These are phyloP conservation scores for Termitomyces sp. DNA, from an alignment of 1,284 basidiomycete genomes.

Conservation along the genomic window DNA sequence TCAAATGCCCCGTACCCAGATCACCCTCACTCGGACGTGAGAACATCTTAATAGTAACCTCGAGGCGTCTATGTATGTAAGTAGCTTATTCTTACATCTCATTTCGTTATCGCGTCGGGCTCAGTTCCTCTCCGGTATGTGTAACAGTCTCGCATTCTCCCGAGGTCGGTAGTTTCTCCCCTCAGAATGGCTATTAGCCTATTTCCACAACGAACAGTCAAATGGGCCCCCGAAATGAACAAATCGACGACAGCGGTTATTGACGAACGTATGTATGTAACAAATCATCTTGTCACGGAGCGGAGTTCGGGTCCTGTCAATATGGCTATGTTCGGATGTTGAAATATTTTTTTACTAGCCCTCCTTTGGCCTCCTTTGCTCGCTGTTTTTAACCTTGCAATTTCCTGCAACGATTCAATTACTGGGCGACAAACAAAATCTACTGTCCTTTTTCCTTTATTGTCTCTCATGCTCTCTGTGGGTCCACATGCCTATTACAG, in stretches of 20 bases:
- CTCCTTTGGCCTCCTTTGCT: not conserved
- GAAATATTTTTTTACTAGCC: too few relatives aligned
- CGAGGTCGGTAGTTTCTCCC: conserved; percentile 6
- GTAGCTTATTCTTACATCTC: not conserved
- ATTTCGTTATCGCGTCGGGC: conserved; percentile 1
- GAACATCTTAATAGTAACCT: not conserved
- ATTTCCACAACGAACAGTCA: not conserved
- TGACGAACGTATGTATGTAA: not conserved
- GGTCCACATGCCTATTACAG: not conserved
- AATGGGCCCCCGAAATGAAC: not conserved
- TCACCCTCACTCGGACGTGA: not conserved
- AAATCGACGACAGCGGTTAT: not conserved
- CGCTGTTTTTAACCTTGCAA: not conserved
- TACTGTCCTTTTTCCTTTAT: not conserved
- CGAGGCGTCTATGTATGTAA: not conserved
- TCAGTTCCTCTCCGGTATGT: not conserved
- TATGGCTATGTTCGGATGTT: too few relatives aligned
- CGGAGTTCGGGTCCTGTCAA: not conserved
- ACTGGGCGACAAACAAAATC: too few relatives aligned
- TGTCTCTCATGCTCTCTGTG: not conserved
- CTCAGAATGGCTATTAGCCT: not conserved
- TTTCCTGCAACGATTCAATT: not conserved
- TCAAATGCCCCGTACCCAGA: not conserved
- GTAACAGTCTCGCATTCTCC: not conserved
- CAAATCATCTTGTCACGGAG: not conserved